phyloP scores from a whole-genome alignment of 768 basidiomycete genomes.

The Tricholoma sp. region DNA sequence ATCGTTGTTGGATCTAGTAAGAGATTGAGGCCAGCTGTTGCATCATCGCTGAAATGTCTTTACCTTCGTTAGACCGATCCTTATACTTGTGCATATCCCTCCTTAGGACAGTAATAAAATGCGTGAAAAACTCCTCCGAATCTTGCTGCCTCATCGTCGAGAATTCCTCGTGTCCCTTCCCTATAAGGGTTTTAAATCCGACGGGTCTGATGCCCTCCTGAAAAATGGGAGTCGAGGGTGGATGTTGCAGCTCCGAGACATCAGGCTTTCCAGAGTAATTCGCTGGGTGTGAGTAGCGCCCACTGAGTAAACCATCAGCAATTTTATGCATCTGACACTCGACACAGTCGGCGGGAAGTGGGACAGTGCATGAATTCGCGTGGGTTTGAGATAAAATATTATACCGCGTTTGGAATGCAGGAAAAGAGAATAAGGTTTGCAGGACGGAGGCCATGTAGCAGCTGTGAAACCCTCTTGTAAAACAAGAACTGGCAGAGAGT shows the following conservation, averaged over 20 bases:
- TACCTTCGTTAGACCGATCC: conserved; percentile 30
- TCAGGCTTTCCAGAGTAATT: conserved; percentile 17
- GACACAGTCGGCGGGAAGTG: conserved; percentile 78
- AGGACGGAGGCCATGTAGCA: conserved; percentile 97
- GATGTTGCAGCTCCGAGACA: conserved; percentile 13
- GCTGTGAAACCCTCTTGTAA: conserved; percentile 32
- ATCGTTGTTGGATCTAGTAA: conserved; percentile 61
- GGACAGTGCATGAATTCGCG: conserved; percentile 53
- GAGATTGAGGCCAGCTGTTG: neutral
- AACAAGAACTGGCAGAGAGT: neutral
- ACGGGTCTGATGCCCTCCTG: conserved; percentile 82
- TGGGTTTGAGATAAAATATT: conserved; percentile 36
- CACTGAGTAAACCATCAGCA: conserved; percentile 88
- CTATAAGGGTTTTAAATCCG: conserved; percentile 85
- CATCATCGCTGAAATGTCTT: neutral
- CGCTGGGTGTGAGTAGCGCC: conserved; percentile 76
- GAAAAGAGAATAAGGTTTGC: conserved; percentile 80
- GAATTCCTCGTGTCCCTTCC: conserved; percentile 91
- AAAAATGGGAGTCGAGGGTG: conserved; percentile 49
- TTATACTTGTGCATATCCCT: conserved; percentile 53
- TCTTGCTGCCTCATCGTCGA: conserved; percentile 97
- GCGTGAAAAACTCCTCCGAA: conserved; percentile 88
- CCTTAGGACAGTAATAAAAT: conserved; percentile 71
- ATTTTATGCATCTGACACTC: conserved; percentile 95
- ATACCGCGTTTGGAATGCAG: conserved; percentile 74